These are phyloP conservation scores for Trichophyton equinum DNA, from an alignment of 2,329 filamentous ascomycete genomes.

Conservation along the genomic window DNA sequence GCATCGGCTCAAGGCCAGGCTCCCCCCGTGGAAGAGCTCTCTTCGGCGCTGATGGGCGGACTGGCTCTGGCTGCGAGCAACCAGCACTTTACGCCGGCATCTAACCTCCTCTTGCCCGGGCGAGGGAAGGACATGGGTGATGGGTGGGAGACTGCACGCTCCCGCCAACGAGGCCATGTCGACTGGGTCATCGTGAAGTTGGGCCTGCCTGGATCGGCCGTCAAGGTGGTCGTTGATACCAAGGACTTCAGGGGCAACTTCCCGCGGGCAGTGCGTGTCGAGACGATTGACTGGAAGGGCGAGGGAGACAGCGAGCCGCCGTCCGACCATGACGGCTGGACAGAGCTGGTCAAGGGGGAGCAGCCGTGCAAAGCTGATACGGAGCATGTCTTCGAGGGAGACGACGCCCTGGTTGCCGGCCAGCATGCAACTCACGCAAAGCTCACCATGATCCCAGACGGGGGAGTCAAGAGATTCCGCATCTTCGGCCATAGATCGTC, in stretches of 20 bases:
- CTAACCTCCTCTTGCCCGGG: constrained; percentile 32
- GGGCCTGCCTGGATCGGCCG: constrained; percentile 28
- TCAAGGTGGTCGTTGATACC: constrained; percentile 31
- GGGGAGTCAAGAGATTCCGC: constrained; percentile 77
- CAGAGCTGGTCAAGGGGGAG: constrained; percentile 26
- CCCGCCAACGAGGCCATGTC: constrained; percentile 27
- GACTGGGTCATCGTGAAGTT: constrained; percentile 33
- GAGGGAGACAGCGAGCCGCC: constrained; percentile 20
- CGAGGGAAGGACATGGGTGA: constrained; percentile 35
- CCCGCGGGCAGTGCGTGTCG: constrained; percentile 29
- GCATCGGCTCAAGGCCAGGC: constrained; percentile 4
- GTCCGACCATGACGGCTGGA: constrained; percentile 26
- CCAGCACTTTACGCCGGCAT: constrained; percentile 31
- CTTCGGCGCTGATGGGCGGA: constrained; percentile 31
- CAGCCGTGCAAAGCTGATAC: constrained; percentile 29
- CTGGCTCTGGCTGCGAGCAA: constrained; percentile 29
- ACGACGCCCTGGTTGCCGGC: constrained; percentile 51
- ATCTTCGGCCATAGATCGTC: constrained; percentile 51
- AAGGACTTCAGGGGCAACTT: constrained; percentile 37
- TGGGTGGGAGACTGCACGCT: constrained; percentile 34
- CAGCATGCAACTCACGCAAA: constrained; percentile 73
- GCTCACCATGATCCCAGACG: constrained; percentile 84
- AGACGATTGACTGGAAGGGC: constrained; percentile 20
- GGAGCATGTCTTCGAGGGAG: constrained; percentile 30
- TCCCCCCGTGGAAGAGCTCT: constrained; percentile 26